phyloP scores from a whole-genome alignment of 2,329 filamentous ascomycete genomes.

The Aspergillus eucalypticola region DNA sequence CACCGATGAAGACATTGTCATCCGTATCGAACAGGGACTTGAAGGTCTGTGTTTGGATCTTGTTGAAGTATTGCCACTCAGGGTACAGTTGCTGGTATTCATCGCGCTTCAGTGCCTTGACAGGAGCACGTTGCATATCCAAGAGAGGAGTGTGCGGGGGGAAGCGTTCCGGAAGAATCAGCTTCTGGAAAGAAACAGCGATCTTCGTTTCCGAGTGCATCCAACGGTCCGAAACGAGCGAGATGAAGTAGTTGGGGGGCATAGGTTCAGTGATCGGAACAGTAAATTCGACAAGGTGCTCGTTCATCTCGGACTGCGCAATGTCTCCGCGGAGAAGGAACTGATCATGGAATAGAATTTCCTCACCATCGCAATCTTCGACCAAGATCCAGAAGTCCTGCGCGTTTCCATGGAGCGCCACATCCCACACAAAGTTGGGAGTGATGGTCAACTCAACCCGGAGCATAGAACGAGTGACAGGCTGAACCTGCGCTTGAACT shows the following conservation, averaged over 20 bases:
- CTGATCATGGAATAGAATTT: slow-evolving; percentile 91
- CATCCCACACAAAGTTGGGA: slow-evolving; percentile 95
- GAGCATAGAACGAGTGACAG: slow-evolving; percentile 90
- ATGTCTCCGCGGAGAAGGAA: slow-evolving; percentile 91
- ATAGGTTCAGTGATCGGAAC: slow-evolving; percentile 96
- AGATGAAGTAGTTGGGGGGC: slow-evolving; percentile 98
- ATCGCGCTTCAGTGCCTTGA: slow-evolving; percentile 81
- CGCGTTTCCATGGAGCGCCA: slow-evolving; percentile 78
- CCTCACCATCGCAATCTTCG: slow-evolving; percentile 95
- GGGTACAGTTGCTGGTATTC: slow-evolving; percentile 82
- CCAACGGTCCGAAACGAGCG: slow-evolving; percentile 91
- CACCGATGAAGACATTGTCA: slow-evolving; percentile 89
- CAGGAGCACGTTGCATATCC: slow-evolving; percentile 86
- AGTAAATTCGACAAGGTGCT: slow-evolving; percentile 94
- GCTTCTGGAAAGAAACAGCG: slow-evolving; percentile 90
- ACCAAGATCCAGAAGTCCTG: slow-evolving; percentile 97
- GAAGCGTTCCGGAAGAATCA: slow-evolving; percentile 93
- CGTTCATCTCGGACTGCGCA: slow-evolving; percentile 78
- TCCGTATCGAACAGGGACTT: slow-evolving; percentile 88
- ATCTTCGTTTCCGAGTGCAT: slow-evolving; percentile 97
- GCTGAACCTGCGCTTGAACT: slow-evolving; percentile 89
- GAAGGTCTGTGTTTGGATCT: slow-evolving; percentile 95
- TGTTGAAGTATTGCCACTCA: slow-evolving; percentile 87
- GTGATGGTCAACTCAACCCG: slow-evolving; percentile 87
- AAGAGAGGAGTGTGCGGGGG: slow-evolving; percentile 89